Evolutionary conservation across 108 stramenopile genomes (phyloP), one percentile per base, ranked within the genome.

Genomic region (Bacterosira constricta): DNA sequence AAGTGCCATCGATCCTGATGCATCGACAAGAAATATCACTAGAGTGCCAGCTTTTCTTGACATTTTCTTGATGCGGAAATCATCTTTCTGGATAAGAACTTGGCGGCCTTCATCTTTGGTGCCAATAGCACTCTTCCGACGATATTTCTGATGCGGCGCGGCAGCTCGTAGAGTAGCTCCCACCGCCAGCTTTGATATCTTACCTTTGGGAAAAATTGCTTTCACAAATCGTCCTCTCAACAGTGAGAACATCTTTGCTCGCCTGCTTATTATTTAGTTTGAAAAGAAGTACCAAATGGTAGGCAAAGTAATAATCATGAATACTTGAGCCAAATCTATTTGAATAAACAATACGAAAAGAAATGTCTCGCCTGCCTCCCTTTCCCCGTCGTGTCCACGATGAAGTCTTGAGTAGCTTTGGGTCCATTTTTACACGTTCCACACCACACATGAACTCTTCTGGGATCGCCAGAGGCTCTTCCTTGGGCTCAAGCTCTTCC

Each of bases 1-100:
- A 20, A 91, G 56, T n/a, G 90, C 90, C 90, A 91, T 91, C 18
- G 84, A 85, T 7, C 90, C 90, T 26, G 85, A 86, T 9, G 88
- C 84, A 65, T 91, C 90, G 7, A 91, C 90, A 13, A 86, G 63
- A 75, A 91, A 91, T 53, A 91, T 88, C 18, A 91, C 85, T 11
- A 91, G 70, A 11, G 88, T 87, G 11, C 90, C 90, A 46, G 90
- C 88, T 77, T 89, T 89, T 36, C 90, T 64, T 10, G 88, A 83
- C 90, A 91, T 89, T 34, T 57, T 44, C 69, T 91, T 87, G 41
- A 82, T 83, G 20, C 88, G 83, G 49, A 89, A 82, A 62, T 91
- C 90, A 20, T 76, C 64, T 41, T 70, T 54, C 26, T 82, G 60
- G 27, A 91, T 82, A 58, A 78, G 78, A 17, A 91, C 87, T n/a